Base-by-base conservation (phyloP, 805 yeast species). In the Suhomyces pyralidae region DNA sequence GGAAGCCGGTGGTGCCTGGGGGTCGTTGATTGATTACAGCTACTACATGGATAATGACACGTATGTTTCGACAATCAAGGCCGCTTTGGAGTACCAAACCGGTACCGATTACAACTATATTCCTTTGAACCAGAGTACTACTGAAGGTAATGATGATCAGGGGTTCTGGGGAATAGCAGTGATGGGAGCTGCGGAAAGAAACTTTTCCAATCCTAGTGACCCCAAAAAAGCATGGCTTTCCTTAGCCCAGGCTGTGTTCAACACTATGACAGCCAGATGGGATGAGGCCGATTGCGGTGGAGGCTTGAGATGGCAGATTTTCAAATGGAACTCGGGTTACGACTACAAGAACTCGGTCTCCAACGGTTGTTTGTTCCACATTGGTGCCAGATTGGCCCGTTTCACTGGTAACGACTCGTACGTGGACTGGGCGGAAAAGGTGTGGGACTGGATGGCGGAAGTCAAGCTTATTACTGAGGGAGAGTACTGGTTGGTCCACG, bases 1-100 rank as follows among this genome's bases (percentile, higher is more conserved):
- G 97, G 90, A 91, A 73, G 96, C 97, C 8, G 98, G 98, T 59
- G 96, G 92, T 55, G 97, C 93, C 1, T 90, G 91, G 89, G 96
- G 97, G 7, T 78, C 88, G 17, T 74, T 93, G 79, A 64, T 93
- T 44, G 97, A 91, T 67, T 86, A 88, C 69, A 79, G 90, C 73
- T 84, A 66, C 59, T 85, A 78, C 65, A 82, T 89, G 67, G 81
- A 85, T 38, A 87, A 92, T 66, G 80, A 79, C 57, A 82, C 92
- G 1, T 88, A 82, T 61, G 86, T 80, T 44, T 76, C 77, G 10
- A 52, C 79, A 36, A 78, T 90, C 51, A 78, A 80, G 61, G 73
- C 78, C 36, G 88, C 96, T 2, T 67, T 93, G 61, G 64, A 81
- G 49, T 84, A 82, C 63, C 98, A 93, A 70, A 81, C 82, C 8